Percentiles rank a stretch among this genome's conserved stretches.
These are phyloP conservation scores for Metrosideros polymorpha DNA, from an alignment of 441 rosid species.

Conservation along the genomic window DNA sequence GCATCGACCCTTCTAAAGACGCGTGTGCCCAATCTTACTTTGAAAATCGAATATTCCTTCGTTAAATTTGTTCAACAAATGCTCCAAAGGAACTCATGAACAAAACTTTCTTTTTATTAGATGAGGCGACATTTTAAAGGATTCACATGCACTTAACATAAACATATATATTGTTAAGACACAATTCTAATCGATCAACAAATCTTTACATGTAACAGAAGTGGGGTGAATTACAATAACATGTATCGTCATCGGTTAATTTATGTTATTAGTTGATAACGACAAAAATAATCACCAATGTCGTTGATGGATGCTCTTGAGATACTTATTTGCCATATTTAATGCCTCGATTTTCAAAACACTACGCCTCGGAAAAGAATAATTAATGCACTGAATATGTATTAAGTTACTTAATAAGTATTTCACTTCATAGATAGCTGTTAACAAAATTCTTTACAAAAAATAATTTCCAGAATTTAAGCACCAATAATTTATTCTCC, in stretches of 20 bases:
- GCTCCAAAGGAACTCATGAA: not conserved
- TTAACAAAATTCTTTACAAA: not conserved
- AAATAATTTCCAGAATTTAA: not conserved
- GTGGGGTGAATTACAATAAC: not conserved
- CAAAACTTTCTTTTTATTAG: not conserved
- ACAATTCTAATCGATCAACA: not conserved
- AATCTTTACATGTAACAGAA: not conserved
- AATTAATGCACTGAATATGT: not conserved
- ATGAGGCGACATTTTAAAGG: not conserved
- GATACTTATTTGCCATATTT: not conserved
- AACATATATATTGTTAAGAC: not conserved
- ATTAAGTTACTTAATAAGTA: not conserved
- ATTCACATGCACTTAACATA: not conserved
- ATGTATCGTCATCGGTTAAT: not conserved
- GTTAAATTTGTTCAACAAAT: not conserved
- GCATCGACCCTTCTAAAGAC: not conserved
- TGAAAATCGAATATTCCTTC: not conserved
- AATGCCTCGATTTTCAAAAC: not conserved
- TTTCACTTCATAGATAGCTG: not conserved
- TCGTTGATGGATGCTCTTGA: not conserved
- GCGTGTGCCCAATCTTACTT: not conserved
- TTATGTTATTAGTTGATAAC: not conserved
- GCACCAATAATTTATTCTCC: not conserved
- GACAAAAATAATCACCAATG: not conserved
- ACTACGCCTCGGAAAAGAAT: not conserved